These are phyloP conservation scores for Fusarium verticillioides DNA, from an alignment of 2,329 filamentous ascomycete species.

Conservation along the genomic window DNA sequence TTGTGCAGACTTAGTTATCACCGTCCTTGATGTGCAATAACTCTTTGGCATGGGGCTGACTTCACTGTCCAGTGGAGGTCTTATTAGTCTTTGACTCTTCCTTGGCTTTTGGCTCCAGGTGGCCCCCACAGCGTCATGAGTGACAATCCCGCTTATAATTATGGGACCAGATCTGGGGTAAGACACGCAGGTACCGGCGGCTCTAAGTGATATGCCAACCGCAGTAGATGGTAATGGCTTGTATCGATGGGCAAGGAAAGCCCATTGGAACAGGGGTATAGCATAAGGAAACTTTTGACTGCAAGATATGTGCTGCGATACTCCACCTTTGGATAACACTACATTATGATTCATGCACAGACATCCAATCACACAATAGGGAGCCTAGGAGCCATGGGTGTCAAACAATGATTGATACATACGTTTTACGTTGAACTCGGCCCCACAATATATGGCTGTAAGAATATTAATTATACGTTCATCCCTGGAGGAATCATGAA, in stretches of 20 bases:
- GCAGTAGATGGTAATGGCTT: not conserved
- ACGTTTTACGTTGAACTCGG: not conserved
- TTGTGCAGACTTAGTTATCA: not conserved
- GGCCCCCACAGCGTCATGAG: not conserved
- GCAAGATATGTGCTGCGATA: not conserved
- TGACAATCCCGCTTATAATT: conserved; percentile 15
- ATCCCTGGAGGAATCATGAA: not conserved
- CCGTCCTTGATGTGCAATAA: not conserved
- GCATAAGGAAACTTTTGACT: no score
- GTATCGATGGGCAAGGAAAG: not conserved
- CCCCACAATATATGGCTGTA: not conserved
- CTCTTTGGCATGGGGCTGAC: not conserved
- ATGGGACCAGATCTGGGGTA: conserved; percentile 36
- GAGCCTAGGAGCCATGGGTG: not conserved
- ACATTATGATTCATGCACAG: not conserved
- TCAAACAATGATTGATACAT: not conserved
- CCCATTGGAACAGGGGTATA: not conserved
- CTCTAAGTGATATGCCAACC: not conserved
- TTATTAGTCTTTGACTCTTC: not conserved
- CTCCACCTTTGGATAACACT: not conserved
- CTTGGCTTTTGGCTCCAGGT: not conserved
- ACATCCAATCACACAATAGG: not conserved
- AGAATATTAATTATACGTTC: not conserved
- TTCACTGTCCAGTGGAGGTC: conserved; percentile 2
- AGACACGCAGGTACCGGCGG: conserved; percentile 28